Base-by-base conservation (phyloP, 2,329 filamentous ascomycete genomes). In the Neurospora sp. region DNA sequence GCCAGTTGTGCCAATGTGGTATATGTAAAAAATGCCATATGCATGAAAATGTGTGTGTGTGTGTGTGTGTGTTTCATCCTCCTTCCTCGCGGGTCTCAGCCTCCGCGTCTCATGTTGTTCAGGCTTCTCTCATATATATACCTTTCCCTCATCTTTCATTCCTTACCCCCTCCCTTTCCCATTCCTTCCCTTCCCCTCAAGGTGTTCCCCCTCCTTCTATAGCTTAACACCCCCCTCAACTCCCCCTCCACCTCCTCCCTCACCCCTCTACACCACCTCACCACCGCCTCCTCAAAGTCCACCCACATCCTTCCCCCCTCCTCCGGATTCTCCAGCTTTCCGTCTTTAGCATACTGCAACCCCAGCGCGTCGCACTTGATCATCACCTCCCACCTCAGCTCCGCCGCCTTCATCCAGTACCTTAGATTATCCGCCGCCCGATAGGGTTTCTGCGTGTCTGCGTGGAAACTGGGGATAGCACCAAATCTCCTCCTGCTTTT, bases 401-500 rank as follows among this genome's bases (percentile, higher is more conserved):
- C 94, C 8, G 94, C 93, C 1, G 95, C 96, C 82, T 99, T 99
- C 80, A 92, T 87, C 95, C 96, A 99, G 83, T 91, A 99, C 52
- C 93, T 89, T 72, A 99, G 85, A 79, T 99, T 99, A 75, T 99
- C 96, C 3, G 94, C 93, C 73, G 90, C 90, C 67, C 96, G 91
- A 79, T 99, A 99, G 0, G 96, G 96, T 81, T 98, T 98, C 71
- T 89, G 90, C 10, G 96, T 95, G 79, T 99, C 93, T n/a, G 89
- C 90, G 79, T 98, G 96, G 79, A 91, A 97, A 10, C 87, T 87
- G 70, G 93, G 93, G 77, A 99, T 97, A 73, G 92, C 88, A 68
- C 94, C 93, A 78, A 98, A 98, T 8, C 91, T 92, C 38, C 93
- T 87, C 77, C 91, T 90, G 28, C 94, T 97, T 78, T 92, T 92